A percentile compares a stretch with the other conserved stretches of the same genome.
phyloP scores from a whole-genome alignment of 169 alveolate genomes.

The Plasmodium fragile region DNA sequence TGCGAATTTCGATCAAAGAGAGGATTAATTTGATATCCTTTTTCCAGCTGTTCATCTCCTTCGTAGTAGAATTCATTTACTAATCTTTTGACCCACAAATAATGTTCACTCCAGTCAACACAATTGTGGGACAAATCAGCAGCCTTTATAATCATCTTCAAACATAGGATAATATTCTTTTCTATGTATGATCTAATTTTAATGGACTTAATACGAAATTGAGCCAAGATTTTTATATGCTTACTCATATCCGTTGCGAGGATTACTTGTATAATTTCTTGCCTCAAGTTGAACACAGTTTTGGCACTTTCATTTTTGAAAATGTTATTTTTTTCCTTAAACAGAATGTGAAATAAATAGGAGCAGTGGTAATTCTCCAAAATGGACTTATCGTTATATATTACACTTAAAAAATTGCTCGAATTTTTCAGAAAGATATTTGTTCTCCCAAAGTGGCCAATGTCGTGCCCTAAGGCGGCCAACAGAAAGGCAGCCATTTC shows the following conservation, averaged over 20 bases:
- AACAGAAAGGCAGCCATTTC: constrained; percentile 84
- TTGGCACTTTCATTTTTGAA: constrained; percentile 67
- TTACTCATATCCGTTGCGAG: constrained; percentile 95
- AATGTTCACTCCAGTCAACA: constrained; percentile 88
- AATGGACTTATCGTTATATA: constrained; percentile 94
- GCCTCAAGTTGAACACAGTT: constrained; percentile 78
- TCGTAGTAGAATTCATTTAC: constrained; percentile 92
- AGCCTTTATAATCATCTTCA: constrained; percentile 91
- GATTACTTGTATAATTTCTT: constrained; percentile 92
- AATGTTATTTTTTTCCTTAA: constrained; percentile 78
- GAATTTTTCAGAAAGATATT: constrained; percentile 88
- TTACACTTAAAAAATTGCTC: constrained; percentile 87
- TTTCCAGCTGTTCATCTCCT: constrained; percentile 93
- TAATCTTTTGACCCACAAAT: constrained; percentile 90
- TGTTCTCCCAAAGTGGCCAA: constrained; percentile 94
- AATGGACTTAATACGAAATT: constrained; percentile 85
- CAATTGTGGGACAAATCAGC: constrained; percentile 94
- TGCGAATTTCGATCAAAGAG: constrained; percentile 95
- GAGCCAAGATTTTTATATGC: constrained; percentile 92
- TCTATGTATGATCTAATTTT: constrained; percentile 85
- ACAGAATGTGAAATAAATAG: constrained; percentile 84
- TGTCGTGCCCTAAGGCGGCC: constrained; percentile 93
- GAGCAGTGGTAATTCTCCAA: constrained; percentile 95
- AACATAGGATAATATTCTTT: constrained; percentile 65
- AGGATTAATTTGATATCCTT: constrained; percentile 93